Evolutionary conservation across 345 rosid genomes (phyloP).

Genomic region (Populus simonii): DNA sequence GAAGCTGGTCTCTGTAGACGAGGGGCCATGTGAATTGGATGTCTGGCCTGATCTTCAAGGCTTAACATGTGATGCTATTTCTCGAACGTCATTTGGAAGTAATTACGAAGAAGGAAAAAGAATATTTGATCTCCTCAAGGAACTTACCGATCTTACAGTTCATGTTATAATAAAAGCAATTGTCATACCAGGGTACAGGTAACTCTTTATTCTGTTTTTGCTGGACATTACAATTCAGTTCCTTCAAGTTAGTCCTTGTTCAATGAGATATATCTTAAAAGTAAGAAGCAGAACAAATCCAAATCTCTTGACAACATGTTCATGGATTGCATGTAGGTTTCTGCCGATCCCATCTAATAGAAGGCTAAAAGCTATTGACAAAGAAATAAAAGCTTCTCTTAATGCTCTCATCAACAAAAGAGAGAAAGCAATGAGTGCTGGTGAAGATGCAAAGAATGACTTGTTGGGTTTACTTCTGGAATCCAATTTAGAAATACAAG

Average conservation of each 20-base stretch:
- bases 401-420: constrained; percentile 32
- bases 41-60: constrained; percentile 38
- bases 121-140: constrained; percentile 36
- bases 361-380: constrained; percentile 36
- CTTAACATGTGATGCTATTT: constrained; percentile 43
- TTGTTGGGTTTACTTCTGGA: constrained; percentile 44
- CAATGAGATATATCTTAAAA: too few species aligned
- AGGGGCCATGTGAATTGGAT: constrained; percentile 30
- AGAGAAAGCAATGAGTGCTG: constrained; percentile 32
- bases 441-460: constrained; percentile 34
- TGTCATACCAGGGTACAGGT: constrained; percentile 49
- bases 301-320: constrained; percentile 5
- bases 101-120: constrained; percentile 41
- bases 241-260: too few species aligned
- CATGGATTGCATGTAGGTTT: constrained; percentile 30
- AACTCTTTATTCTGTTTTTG: background rate
- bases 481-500: constrained; percentile 40
- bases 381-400: constrained; percentile 27
- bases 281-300: background rate
- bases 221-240: too few species aligned
- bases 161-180: background rate
- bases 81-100: constrained; percentile 20
- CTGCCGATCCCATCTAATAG: constrained; percentile 41
- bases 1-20: background rate
- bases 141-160: constrained; percentile 7